Percentiles rank a stretch among this genome's conserved stretches.
Conservation (phyloP, 306 rosid species). For the Sicyos baderoa region DNA sequence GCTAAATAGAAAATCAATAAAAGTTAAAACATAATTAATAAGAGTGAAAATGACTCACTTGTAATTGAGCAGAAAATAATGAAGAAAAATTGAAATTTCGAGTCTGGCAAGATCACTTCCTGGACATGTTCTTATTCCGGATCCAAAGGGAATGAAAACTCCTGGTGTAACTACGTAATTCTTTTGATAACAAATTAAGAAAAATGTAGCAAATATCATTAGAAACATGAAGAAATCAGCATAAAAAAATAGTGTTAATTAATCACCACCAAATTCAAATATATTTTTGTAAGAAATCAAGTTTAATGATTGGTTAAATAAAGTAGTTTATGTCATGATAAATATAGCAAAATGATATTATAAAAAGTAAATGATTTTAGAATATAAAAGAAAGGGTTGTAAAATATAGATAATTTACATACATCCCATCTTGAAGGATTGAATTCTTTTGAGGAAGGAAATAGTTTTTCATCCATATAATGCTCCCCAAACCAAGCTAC, state of each 20-base stretch:
- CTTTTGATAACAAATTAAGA: neutral
- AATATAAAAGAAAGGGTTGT: neutral
- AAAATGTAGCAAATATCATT: neutral
- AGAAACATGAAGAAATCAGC: neutral
- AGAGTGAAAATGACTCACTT: neutral
- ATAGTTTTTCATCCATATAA: neutral
- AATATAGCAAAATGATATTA: neutral
- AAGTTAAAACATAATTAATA: too few species aligned
- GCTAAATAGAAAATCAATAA: neutral
- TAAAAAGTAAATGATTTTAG: too few species aligned
- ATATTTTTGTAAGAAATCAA: too few species aligned
- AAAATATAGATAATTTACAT: neutral
- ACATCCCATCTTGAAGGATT: constrained; percentile 18
- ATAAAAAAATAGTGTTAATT: neutral
- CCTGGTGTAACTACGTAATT: constrained; percentile 1
- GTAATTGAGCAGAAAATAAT: constrained; percentile 8
- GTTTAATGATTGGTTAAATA: too few species aligned
- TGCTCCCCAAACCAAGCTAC: constrained; percentile 3
- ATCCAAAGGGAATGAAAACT: constrained; percentile 13
- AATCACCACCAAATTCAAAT: too few species aligned
- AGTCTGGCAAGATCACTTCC: constrained; percentile 13
- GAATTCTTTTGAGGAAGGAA: constrained; percentile 10
- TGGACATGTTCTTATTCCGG: neutral
- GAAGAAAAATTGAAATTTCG: constrained; percentile 9
- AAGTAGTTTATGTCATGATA: neutral